Conservation (phyloP, 164 flowering plant genomes). For the Kalanchoe fedtschenkoi region DNA sequence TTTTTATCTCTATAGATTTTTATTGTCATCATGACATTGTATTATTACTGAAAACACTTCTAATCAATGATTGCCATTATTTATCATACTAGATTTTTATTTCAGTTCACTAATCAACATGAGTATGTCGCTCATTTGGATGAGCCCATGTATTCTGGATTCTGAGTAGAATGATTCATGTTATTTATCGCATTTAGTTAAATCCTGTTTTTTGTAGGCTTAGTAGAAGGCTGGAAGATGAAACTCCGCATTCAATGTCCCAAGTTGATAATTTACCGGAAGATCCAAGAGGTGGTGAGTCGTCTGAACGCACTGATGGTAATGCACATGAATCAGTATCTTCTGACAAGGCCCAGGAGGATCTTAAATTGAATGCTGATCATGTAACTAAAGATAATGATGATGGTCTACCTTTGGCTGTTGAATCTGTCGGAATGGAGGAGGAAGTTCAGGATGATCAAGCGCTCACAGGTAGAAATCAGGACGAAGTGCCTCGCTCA, state of each 20-base stretch:
- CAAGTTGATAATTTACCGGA: slow-evolving; percentile 22
- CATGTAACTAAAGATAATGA: slow-evolving; percentile 20
- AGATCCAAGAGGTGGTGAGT: slow-evolving; percentile 35
- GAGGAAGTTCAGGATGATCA: slow-evolving; percentile 28
- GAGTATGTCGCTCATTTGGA: not conserved
- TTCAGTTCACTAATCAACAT: not conserved
- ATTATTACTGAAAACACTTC: not conserved
- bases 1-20: not conserved
- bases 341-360: slow-evolving; percentile 23
- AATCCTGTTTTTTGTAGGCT: slow-evolving; percentile 4
- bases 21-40: too few relatives aligned
- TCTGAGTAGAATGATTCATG: slow-evolving; percentile 14
- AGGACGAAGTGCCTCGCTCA: slow-evolving; percentile 17
- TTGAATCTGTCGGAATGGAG: slow-evolving; percentile 28
- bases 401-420: slow-evolving; percentile 23
- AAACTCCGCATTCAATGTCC: slow-evolving; percentile 15
- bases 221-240: slow-evolving; percentile 42
- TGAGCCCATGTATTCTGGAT: too few relatives aligned
- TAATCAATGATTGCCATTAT: not conserved
- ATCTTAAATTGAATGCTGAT: slow-evolving; percentile 35
- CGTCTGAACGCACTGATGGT: slow-evolving; percentile 36
- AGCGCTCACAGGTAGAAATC: slow-evolving; percentile 18
- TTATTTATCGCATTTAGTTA: slow-evolving; percentile 9
- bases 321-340: slow-evolving; percentile 36
- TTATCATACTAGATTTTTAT: not conserved